A percentile compares a stretch with the other conserved stretches of the same genome.
Conservation (phyloP, 441 rosid genomes). For the Adansonia gregorii region DNA sequence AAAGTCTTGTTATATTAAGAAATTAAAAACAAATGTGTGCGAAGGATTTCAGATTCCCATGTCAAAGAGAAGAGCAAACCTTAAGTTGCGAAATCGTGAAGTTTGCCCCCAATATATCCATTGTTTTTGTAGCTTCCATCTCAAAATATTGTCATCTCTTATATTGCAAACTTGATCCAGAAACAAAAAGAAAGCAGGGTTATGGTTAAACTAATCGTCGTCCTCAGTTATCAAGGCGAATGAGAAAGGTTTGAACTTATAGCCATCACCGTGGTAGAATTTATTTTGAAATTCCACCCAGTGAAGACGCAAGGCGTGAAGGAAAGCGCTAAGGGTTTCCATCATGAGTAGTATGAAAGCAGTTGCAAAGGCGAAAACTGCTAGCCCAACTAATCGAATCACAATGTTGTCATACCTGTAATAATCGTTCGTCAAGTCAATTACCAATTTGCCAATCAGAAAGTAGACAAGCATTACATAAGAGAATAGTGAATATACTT, state of each 20-base stretch:
- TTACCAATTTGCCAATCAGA: not conserved
- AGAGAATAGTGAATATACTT: not conserved
- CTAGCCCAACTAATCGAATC: slow-evolving; percentile 76
- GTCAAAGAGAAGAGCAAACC: slow-evolving; percentile 29
- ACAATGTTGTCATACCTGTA: slow-evolving; percentile 83
- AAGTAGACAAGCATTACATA: not conserved
- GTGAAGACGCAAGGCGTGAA: slow-evolving; percentile 97
- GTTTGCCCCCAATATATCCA: not conserved
- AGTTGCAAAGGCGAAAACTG: slow-evolving; percentile 91
- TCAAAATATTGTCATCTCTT: slow-evolving; percentile 27
- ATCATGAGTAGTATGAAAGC: slow-evolving; percentile 90
- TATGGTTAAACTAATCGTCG: slow-evolving; percentile 53
- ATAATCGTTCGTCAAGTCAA: slow-evolving; percentile 20
- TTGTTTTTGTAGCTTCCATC: slow-evolving; percentile 21
- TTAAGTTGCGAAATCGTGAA: slow-evolving; percentile 22
- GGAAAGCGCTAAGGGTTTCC: slow-evolving; percentile 97
- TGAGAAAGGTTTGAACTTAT: slow-evolving; percentile 90
- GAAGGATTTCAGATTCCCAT: slow-evolving; percentile 31
- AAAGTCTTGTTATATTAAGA: slow-evolving; percentile 28
- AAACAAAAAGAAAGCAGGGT: slow-evolving; percentile 22
- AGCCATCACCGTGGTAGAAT: slow-evolving; percentile 96
- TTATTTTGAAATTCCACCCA: slow-evolving; percentile 97
- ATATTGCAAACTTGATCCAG: slow-evolving; percentile 24
- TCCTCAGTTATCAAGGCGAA: slow-evolving; percentile 69
- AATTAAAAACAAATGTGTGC: slow-evolving; percentile 25